phyloP scores from a whole-genome alignment of 2,329 filamentous ascomycete species.

The Aurifilum marmelostoma region DNA sequence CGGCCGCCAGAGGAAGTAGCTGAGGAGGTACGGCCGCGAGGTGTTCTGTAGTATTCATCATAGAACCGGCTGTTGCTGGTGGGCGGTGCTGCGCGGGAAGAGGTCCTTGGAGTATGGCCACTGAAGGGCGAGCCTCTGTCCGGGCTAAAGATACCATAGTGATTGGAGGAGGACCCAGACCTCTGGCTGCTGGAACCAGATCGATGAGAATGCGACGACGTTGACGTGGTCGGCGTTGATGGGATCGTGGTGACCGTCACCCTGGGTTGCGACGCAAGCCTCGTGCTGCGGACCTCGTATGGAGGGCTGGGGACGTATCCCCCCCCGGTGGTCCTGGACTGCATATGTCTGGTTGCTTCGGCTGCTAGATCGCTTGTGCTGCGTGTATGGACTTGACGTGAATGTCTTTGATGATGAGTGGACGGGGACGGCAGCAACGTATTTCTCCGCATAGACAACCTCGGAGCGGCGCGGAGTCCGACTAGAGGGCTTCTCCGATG shows the following conservation, averaged over 20 bases:
- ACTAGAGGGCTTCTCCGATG: neutral
- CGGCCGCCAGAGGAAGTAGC: neutral
- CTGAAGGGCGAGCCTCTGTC: too few species aligned
- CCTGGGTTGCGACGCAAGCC: neutral
- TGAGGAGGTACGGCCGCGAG: neutral
- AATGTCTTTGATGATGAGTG: conserved; percentile 2
- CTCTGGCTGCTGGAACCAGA: conserved; percentile 5
- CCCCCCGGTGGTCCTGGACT: neutral
- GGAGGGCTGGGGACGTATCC: neutral
- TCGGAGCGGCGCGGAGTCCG: neutral
- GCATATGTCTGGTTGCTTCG: neutral
- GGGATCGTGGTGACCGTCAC: conserved; percentile 5
- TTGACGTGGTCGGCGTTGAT: conserved; percentile 3
- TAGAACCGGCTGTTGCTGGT: conserved; percentile 10
- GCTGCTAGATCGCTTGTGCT: conserved; percentile 6
- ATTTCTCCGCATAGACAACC: neutral
- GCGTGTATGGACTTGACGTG: neutral
- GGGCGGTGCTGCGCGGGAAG: conserved; percentile 1
- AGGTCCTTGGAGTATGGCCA: neutral
- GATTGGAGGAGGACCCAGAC: conserved; percentile 6
- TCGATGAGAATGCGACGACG: conserved; percentile 3
- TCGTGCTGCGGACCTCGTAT: neutral
- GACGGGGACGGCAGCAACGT: neutral
- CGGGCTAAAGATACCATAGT: conserved; percentile 5
- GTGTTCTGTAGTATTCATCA: conserved; percentile 1